Conservation (phyloP, 257 asterid genomes). For the Avicennia marina region DNA sequence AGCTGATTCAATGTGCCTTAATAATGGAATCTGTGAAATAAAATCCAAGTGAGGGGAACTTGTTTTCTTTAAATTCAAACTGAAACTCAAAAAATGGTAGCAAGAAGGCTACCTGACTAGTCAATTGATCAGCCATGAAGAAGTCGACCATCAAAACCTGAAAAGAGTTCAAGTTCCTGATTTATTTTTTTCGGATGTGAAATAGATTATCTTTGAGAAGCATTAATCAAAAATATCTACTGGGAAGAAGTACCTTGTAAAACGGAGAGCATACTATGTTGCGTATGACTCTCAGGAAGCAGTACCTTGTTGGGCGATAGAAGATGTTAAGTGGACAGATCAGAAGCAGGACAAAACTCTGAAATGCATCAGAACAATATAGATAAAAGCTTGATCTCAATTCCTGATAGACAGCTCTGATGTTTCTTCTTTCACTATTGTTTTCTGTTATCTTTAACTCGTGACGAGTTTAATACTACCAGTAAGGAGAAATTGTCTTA, state of each 20-base stretch:
- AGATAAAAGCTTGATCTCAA: no score
- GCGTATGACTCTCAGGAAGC: constrained; percentile 69
- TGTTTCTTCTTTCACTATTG: no score
- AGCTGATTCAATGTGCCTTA: constrained; percentile 93
- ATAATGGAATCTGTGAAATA: constrained; percentile 54
- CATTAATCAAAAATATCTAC: no score
- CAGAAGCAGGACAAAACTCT: constrained; percentile 44
- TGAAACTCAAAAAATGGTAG: not conserved
- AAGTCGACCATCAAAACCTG: constrained; percentile 90
- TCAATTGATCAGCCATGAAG: constrained; percentile 98
- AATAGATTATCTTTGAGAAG: no score
- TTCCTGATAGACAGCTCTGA: no score
- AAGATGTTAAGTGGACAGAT: constrained; percentile 73
- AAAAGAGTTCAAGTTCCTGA: not conserved
- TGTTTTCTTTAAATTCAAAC: no score
- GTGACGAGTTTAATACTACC: no score
- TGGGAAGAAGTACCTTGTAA: constrained; percentile 88
- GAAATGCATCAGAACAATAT: no score
- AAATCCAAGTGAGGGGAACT: not conserved
- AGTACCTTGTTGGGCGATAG: constrained; percentile 74
- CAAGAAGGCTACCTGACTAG: constrained; percentile 68
- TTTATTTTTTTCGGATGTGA: no score
- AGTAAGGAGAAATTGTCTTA: no score
- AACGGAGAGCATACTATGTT: constrained; percentile 85
- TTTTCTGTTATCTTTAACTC: no score